Base-by-base conservation (phyloP, 495 filamentous ascomycete species). In the Chaetomium cochliodes region DNA sequence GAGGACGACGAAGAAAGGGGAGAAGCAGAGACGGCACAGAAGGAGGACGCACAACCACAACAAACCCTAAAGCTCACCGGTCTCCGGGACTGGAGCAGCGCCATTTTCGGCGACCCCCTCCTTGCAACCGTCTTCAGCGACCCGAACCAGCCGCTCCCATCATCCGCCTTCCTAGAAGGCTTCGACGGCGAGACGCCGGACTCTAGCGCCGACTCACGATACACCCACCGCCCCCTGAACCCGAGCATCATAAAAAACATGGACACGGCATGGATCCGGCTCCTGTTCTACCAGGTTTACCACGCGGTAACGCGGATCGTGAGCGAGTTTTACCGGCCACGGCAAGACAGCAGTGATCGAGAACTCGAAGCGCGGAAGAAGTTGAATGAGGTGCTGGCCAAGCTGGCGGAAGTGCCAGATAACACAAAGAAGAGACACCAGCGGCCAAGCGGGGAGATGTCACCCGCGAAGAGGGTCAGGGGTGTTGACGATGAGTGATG, bases 31-130 rank as follows among this genome's bases (percentile, higher is more conserved):
- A 9, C 20, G 6, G 23, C 39, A 23, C 55, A 63, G 13, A 7
- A 20, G 22, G 44, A 65, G 42, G 20, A 50, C 15, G 25, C 58
- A 30, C 58, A 60, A 23, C 26, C 25, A 18, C 58, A 25, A 51
- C 58, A 37, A 58, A 16, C 44, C 30, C 42, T 74, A 13, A 55
- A 58, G 3, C 63, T 79, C 22, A 72, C 68, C 8, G 78, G 79
- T 16, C 66, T 81, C 12, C 67, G 68, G 39, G 76, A 82, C 69
- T 87, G 82, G 80, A 81, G 80, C 42, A 79, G 80, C 60, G 79
- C 78, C 57, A 62, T 87, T 13, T 88, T 87, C 68, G 86, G 86
- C 39, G 86, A 89, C 65, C 84, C 85, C 3, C 72, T 85, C 20
- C 71, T 89, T 50, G 78, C 77, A 4, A 76, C 76, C 5, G 79